Evolutionary conservation across 495 filamentous ascomycete genomes (phyloP), one percentile per base, ranked within the genome.

Genomic region (Xylaria sp.): DNA sequence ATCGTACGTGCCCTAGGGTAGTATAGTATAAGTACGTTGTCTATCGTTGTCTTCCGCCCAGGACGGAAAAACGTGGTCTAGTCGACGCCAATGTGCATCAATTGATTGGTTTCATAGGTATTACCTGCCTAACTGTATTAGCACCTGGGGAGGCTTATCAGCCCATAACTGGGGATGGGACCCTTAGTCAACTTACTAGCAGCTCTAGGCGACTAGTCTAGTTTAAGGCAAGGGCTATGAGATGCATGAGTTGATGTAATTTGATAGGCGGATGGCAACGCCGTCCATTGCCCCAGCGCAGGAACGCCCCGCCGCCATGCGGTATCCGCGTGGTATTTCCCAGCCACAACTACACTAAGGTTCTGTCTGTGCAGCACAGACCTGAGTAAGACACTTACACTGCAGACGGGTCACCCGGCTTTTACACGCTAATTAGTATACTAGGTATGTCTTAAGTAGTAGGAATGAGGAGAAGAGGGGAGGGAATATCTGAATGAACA

Each of bases 291-390:
- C 24, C 50, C 52, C 52, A 48, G 41, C 29, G 61, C 63, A 66
- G 63, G 63, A 52, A 66, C 63, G 46, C 63, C 63, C 63, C 63
- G 31, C 63, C 46, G 44, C 33, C 46, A 53, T 44, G 63, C 44
- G 40, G 29, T 31, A 7, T 8, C 29, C 17, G 31, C 46, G 33
- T 66, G 63, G 63, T 52, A 29, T 43, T 37, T 37, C 31, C 57
- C 57, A 59, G 57, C 57, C 57, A 37, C 17, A 4, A 21, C 57
- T n/a, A n/a, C n/a, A n/a, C n/a, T 19, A 37, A 59, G 12, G n/a
- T 11, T 21, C 15, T 31, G 11, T 55, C 52, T 50, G 46, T 5
- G 46, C 17, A 50, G 5, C 6, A 24, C n/a, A 6, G 44, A 14
- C 3, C 24, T 26, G 50, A 26, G 50, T 15, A 29, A 53, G 24